Percentiles rank a stretch among this genome's conserved stretches.
These are phyloP conservation scores for Aspergillus ruber DNA, from an alignment of 2,329 filamentous ascomycete species.

Conservation along the genomic window DNA sequence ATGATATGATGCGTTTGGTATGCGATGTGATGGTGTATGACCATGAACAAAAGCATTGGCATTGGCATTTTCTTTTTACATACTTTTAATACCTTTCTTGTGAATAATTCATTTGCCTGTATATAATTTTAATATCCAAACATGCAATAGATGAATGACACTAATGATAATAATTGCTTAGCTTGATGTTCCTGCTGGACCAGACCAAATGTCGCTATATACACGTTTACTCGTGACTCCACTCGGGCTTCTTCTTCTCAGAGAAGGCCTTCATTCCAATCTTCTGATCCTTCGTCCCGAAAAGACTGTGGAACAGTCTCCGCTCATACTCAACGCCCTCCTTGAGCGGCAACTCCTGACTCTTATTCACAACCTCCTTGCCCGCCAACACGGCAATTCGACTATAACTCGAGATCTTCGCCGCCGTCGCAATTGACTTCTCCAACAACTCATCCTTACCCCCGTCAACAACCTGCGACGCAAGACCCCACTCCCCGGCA, in stretches of 20 bases:
- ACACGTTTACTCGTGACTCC: conserved; percentile 64
- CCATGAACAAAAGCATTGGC: not conserved
- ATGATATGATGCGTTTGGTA: not conserved
- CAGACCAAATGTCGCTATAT: not conserved
- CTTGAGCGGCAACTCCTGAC: conserved; percentile 77
- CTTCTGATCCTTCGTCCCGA: conserved; percentile 95
- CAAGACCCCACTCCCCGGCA: conserved; percentile 85
- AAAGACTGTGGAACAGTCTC: conserved; percentile 84
- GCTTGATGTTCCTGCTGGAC: too few relatives aligned
- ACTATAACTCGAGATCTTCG: conserved; percentile 81
- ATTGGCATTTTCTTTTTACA: not conserved
- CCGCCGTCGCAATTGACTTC: conserved; percentile 73
- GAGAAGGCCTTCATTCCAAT: conserved; percentile 94
- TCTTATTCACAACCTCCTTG: conserved; percentile 99
- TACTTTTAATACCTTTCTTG: not conserved
- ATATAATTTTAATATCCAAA: not conserved
- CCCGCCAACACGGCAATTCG: conserved; percentile 79
- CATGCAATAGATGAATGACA: too few relatives aligned
- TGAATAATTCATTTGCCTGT: not conserved
- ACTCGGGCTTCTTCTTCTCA: conserved; percentile 88
- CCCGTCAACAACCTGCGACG: conserved; percentile 67
- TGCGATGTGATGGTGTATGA: not conserved
- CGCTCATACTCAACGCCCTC: conserved; percentile 95
- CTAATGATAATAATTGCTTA: not conserved
- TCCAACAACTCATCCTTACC: conserved; percentile 76